A percentile compares a stretch with the other conserved stretches of the same genome.
These are phyloP conservation scores for Mortierella sp. DNA, from an alignment of 371 early-diverging fungal genomes.

Conservation along the genomic window DNA sequence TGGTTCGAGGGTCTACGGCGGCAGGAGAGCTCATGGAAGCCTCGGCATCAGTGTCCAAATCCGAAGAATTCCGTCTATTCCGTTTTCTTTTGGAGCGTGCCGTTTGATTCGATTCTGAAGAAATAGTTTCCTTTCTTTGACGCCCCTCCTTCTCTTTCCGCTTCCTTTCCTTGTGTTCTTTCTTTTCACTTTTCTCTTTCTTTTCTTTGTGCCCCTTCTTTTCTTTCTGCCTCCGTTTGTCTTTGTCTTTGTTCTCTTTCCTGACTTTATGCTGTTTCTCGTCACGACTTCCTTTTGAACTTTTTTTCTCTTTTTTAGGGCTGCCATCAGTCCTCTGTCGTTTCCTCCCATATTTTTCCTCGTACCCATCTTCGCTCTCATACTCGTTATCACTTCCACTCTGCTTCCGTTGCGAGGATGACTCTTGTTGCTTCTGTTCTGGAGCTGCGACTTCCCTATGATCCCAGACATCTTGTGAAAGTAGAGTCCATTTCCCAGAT, in stretches of 20 bases:
- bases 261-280: slow-evolving; percentile 1
- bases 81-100: too few relatives aligned
- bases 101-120: neutral
- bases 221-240: neutral
- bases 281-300: neutral
- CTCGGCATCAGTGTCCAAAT: neutral
- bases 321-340: neutral
- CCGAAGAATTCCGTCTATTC: neutral
- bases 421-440: neutral
- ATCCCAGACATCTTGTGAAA: neutral
- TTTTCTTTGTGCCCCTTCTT: neutral
- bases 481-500: neutral
- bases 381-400: neutral
- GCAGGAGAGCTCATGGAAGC: neutral
- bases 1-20: neutral
- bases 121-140: neutral
- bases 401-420: neutral
- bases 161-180: neutral
- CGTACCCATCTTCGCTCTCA: neutral
- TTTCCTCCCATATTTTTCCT: neutral
- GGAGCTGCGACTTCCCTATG: neutral
- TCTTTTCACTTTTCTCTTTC: neutral
- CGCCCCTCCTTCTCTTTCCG: neutral
- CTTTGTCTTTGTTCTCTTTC: neutral
- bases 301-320: neutral